Conservation (phyloP, 2,329 filamentous ascomycete genomes). For the Cryphonectria nitschkei region DNA sequence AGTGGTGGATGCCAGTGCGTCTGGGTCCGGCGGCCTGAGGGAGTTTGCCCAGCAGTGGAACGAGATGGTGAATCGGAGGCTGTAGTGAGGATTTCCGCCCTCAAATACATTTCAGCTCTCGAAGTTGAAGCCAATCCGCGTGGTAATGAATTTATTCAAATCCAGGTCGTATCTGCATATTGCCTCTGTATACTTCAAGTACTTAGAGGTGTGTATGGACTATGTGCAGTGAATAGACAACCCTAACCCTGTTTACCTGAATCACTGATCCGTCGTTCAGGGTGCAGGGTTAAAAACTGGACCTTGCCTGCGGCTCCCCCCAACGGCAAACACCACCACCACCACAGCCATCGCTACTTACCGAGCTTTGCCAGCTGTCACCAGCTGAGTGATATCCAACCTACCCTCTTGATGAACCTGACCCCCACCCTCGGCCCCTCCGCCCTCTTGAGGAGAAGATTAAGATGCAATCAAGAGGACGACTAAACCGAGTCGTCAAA, state of each 20-base stretch:
- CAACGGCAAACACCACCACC: slow-evolving; percentile 5
- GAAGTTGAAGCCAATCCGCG: too few species aligned
- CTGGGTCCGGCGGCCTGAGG: slow-evolving; percentile 74
- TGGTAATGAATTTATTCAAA: too few species aligned
- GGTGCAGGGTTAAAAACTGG: slow-evolving; percentile 6
- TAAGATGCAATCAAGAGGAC: slow-evolving; percentile 21
- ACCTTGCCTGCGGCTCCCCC: neutral
- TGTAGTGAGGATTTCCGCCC: neutral
- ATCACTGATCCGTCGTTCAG: neutral
- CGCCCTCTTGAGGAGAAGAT: neutral
- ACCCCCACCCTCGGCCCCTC: neutral
- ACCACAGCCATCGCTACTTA: neutral
- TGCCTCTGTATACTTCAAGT: too few species aligned
- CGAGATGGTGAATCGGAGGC: slow-evolving; percentile 47
- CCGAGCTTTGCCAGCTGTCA: slow-evolving; percentile 20
- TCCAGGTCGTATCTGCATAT: too few species aligned
- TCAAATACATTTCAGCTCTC: too few species aligned
- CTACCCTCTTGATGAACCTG: slow-evolving; percentile 5
- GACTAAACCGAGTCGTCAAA: slow-evolving; percentile 23
- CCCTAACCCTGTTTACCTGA: neutral
- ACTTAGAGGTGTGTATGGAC: too few species aligned
- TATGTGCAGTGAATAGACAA: neutral
- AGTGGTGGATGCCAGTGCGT: slow-evolving; percentile 73
- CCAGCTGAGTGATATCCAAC: slow-evolving; percentile 18
- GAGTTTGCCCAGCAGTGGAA: slow-evolving; percentile 82